Base-by-base conservation (phyloP, 495 filamentous ascomycete species). In the Daldinia concentrica region DNA sequence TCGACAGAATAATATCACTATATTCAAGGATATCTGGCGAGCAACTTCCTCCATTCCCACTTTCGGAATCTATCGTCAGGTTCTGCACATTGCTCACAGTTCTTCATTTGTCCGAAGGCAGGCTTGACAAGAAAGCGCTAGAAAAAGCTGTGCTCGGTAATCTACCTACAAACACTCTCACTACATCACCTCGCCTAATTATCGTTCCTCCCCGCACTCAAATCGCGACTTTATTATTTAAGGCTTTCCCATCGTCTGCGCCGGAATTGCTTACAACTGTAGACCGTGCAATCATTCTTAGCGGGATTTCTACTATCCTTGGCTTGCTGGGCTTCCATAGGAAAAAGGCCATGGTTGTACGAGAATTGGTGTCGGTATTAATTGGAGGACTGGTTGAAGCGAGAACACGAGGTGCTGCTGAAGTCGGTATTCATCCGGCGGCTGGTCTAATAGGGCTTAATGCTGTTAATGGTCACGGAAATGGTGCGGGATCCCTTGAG, bases 371-470 rank as follows among this genome's bases (percentile, higher is more conserved):
- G 7, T 87, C 88, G n/a, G 87, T 92, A 32, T 83, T 97, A 63
- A 91, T 95, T 59, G 91, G 91, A 62, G 92, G 90, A 1, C 82
- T 99, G 30, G 90, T 97, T n/a, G 92, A 97, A 78, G 96, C 96
- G 15, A 86, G 95, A 41, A 97, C 96, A 61, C 86, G 93, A 61
- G 93, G 94, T 34, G 96, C 95, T 59, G 95, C 96, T 19, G 95
- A 98, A 71, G 90, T 95, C 63, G 95, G 96, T 4, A 91, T 99
- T 50, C 95, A 98, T 79, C 96, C 96, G 51, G 94, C 93, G 27
- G 93, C 95, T 24, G 93, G 92, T 1, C 79, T 96, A 43, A 87
- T 89, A 12, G 89, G 89, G 67, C 79, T 94, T 24, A 85, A 83
- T 55, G 74, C 80, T 22, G 76, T 79, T 3, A 82, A 82, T 45